Conservation (phyloP, 139 green algal species). For the Coccomyxa sp. region DNA sequence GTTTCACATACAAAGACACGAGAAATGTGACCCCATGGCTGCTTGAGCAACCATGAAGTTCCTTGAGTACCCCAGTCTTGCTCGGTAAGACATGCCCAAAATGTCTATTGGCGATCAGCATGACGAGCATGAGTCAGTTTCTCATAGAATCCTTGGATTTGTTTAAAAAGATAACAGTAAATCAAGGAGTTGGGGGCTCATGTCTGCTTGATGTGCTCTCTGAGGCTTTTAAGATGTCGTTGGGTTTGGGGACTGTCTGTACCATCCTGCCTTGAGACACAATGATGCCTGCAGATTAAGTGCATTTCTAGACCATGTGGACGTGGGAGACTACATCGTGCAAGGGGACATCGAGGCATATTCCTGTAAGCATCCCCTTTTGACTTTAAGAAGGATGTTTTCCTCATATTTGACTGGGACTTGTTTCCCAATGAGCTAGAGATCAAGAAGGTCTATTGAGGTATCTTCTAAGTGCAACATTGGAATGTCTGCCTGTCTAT, state of each 20-base stretch:
- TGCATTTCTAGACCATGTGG: slow-evolving; percentile 83
- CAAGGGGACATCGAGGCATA: slow-evolving; percentile 88
- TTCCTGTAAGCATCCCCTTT: slow-evolving; percentile 71
- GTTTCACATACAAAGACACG: slow-evolving; percentile 6
- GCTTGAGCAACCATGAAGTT: slow-evolving; percentile 59
- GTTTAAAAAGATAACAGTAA: too few relatives aligned
- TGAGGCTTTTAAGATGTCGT: too few relatives aligned
- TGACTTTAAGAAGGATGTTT: not conserved
- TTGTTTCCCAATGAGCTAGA: not conserved
- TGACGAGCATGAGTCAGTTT: not conserved
- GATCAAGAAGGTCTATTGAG: not conserved
- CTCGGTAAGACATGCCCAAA: slow-evolving; percentile 36
- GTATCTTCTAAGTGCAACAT: not conserved
- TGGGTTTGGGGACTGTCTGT: too few relatives aligned
- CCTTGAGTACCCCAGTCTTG: slow-evolving; percentile 52
- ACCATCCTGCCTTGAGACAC: too few relatives aligned
- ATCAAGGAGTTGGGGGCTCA: too few relatives aligned
- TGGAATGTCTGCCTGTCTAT: not conserved
- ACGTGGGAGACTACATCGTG: slow-evolving; percentile 86
- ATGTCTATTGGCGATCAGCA: not conserved
- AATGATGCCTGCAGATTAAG: slow-evolving; percentile 58
- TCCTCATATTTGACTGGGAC: not conserved
- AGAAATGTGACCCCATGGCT: not conserved
- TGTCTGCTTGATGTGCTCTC: too few relatives aligned
- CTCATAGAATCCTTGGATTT: too few relatives aligned